Evolutionary conservation across 306 rosid species (phyloP), one percentile per base, ranked within the genome.

Genomic region (Castanospermum australe): DNA sequence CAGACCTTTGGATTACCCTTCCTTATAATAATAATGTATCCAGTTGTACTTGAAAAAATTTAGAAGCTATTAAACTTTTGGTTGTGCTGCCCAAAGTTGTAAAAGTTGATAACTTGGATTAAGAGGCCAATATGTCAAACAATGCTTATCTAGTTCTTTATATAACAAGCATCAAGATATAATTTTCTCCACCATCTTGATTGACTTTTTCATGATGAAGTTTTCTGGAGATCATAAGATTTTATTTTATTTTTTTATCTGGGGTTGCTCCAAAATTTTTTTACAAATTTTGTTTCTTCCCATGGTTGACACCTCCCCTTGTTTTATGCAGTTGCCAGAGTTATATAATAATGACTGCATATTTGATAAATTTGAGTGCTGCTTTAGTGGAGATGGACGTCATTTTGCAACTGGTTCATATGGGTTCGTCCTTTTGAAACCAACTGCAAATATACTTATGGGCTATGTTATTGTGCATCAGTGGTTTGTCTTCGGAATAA

Each of bases 391-490:
- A 42, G 88, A 89, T 67, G 92, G 90, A 72, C 86, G 67, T 80
- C 92, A 76, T 59, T 86, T 67, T 86, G 97, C 94, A 17, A 89
- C 92, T 50, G 94, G 94, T 22, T 86, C 94, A 45, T 92, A 92
- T 39, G 80, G 97, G 94, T 89, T 47, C 85, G 76, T 65, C 36
- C 35, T 44, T 39, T 18, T 47, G 38, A 52, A 56, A 77, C 75
- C 70, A 67, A 35, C 45, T 74, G 35, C 75, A 67, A 68, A 60
- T 64, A 55, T 17, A 35, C 18, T 47, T 22, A 45, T 52, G 59
- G 28, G 35, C 42, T 44, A 25, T 4, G 2, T 28, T 50, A 11
- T 50, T 51, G 47, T 48, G 39, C 50, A 42, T 78, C 24, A 59
- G 21, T 30, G 45, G 44, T 47, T 35, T 68, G 57, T 76, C 62